Conservation (phyloP, 225 moss, liverwort and hornwort species). For the Anthoceros angustus region DNA sequence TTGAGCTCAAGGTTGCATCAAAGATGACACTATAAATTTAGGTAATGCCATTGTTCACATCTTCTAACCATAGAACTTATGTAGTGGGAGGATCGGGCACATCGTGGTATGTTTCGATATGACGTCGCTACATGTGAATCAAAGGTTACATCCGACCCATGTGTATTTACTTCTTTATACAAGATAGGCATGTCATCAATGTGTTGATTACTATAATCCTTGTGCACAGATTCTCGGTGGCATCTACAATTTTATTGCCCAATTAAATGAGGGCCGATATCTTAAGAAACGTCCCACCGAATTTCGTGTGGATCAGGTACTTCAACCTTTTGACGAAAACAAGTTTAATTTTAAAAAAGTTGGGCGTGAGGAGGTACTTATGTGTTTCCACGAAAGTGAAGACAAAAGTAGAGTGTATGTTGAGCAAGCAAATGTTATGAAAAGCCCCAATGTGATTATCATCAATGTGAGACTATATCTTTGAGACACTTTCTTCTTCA, state of each 20-base stretch:
- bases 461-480: conserved; percentile 44
- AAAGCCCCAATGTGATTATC: conserved; percentile 55
- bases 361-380: conserved; percentile 52
- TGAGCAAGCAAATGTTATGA: conserved; percentile 27
- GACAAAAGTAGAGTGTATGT: conserved; percentile 29
- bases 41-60: no score
- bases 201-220: background rate
- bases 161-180: no score
- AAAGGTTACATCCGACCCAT: conserved; percentile 23
- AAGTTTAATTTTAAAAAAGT: conserved; percentile 91
- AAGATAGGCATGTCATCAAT: no score
- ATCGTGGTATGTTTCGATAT: conserved; percentile 62
- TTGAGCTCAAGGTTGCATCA: no score
- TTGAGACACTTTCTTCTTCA: no score
- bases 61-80: no score
- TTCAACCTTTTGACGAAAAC: conserved; percentile 54
- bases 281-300: conserved; percentile 82
- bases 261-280: conserved; percentile 84
- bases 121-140: conserved; percentile 80
- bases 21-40: no score
- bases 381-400: conserved; percentile 49
- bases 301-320: conserved; percentile 70
- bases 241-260: conserved; percentile 60
- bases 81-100: conserved; percentile 80
- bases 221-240: conserved; percentile 63